Evolutionary conservation across 495 filamentous ascomycete genomes (phyloP).

Genomic region (Achaetomiella virescens): DNA sequence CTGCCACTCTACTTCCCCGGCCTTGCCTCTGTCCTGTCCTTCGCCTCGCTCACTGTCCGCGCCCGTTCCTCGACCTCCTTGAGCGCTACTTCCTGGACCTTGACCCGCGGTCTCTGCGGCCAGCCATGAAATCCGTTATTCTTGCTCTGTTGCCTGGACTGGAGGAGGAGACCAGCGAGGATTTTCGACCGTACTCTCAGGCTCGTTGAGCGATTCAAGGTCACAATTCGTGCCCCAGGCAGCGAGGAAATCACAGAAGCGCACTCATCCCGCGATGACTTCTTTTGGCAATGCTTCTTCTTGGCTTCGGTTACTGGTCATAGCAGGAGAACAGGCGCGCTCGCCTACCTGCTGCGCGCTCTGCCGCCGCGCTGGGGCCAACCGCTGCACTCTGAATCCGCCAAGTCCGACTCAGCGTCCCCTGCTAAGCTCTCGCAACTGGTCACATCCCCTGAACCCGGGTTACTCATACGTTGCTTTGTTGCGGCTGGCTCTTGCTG

Average conservation of each 20-base stretch:
- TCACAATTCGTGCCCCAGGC: slow-evolving; percentile 49
- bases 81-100: slow-evolving; percentile 72
- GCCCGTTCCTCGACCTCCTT: slow-evolving; percentile 76
- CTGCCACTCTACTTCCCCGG: slow-evolving; percentile 85
- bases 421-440: slow-evolving; percentile 55
- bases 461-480: slow-evolving; percentile 83
- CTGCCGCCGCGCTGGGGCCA: slow-evolving; percentile 66
- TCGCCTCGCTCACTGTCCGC: slow-evolving; percentile 84
- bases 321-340: slow-evolving; percentile 72
- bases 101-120: slow-evolving; percentile 63
- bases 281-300: slow-evolving; percentile 98
- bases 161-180: slow-evolving; percentile 93
- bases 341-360: slow-evolving; percentile 75
- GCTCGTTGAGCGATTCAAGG: slow-evolving; percentile 71
- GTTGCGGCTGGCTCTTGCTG: slow-evolving; percentile 80
- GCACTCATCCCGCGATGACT: slow-evolving; percentile 64
- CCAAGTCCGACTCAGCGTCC: slow-evolving; percentile 23
- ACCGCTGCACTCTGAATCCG: slow-evolving; percentile 23
- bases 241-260: slow-evolving; percentile 45
- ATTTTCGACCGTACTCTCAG: slow-evolving; percentile 84
- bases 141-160: slow-evolving; percentile 81
- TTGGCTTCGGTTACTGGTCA: slow-evolving; percentile 84
- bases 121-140: slow-evolving; percentile 83
- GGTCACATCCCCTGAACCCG: slow-evolving; percentile 87
- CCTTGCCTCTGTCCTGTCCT: slow-evolving; percentile 79